Evolutionary conservation across 169 alveolate species (phyloP).

Genomic region (Neospora caninum): DNA sequence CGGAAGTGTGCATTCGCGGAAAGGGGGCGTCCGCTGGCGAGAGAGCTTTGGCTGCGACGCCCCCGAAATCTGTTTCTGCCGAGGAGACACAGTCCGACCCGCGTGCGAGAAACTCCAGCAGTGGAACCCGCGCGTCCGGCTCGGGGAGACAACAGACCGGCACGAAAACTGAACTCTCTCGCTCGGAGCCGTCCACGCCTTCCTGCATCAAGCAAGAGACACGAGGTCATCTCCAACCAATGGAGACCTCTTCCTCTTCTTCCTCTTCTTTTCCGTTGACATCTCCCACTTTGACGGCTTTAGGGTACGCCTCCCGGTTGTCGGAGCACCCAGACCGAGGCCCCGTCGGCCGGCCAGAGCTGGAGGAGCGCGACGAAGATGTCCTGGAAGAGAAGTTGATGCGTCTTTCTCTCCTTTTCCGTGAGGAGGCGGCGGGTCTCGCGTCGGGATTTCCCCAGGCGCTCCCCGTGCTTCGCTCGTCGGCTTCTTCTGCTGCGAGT

Average conservation of each 20-base stretch:
- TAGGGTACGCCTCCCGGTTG: slow-evolving; percentile 61
- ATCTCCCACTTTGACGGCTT: not conserved
- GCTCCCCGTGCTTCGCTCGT: too few species aligned
- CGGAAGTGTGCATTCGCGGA: too few species aligned
- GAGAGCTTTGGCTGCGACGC: too few species aligned
- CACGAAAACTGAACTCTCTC: too few species aligned
- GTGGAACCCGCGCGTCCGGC: too few species aligned
- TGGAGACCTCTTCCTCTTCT: not conserved
- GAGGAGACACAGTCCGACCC: too few species aligned
- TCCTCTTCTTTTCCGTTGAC: not conserved
- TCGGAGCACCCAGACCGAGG: slow-evolving; percentile 63
- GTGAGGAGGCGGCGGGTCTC: not conserved
- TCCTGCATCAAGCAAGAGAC: not conserved
- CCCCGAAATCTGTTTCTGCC: too few species aligned
- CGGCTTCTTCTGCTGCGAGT: too few species aligned
- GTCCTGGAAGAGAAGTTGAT: not conserved
- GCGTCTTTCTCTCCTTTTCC: not conserved
- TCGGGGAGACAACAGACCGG: too few species aligned
- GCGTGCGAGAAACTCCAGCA: too few species aligned
- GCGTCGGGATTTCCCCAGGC: not conserved
- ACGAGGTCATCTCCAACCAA: not conserved
- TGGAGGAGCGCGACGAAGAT: not conserved
- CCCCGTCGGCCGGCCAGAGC: slow-evolving; percentile 58
- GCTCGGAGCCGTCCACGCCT: too few species aligned
- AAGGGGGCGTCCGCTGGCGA: too few species aligned